These are phyloP conservation scores for Pseudogymnoascus sp. DNA, from an alignment of 2,329 filamentous ascomycete species.

Conservation along the genomic window DNA sequence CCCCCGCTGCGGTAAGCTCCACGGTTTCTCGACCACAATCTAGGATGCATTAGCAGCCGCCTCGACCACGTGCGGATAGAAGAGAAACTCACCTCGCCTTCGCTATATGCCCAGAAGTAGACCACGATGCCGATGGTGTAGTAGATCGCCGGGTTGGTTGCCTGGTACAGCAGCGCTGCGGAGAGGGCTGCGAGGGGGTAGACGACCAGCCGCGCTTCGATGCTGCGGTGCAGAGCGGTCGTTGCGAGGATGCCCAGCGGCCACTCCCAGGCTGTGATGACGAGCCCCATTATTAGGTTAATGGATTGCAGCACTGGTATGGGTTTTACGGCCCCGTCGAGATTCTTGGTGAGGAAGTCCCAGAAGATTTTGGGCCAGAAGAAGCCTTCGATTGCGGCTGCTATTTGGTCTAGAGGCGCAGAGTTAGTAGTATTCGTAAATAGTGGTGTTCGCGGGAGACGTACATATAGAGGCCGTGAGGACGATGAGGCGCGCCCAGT, in stretches of 20 bases:
- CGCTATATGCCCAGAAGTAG: constrained; percentile 96
- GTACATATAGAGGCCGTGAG: constrained; percentile 64
- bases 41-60: background rate
- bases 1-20: constrained; percentile 1
- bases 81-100: constrained; percentile 70
- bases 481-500: constrained; percentile 92
- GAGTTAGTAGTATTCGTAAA: constrained; percentile 31
- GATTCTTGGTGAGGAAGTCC: constrained; percentile 88
- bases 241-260: constrained; percentile 73
- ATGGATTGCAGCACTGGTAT: constrained; percentile 83
- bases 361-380: constrained; percentile 99
- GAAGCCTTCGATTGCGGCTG: constrained; percentile 75
- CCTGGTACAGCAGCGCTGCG: constrained; percentile 78
- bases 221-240: constrained; percentile 70
- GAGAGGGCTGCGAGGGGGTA: constrained; percentile 72
- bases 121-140: constrained; percentile 78
- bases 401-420: constrained; percentile 60
- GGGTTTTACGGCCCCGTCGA: constrained; percentile 79
- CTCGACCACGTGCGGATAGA: background rate
- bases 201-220: constrained; percentile 76
- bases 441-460: constrained; percentile 20
- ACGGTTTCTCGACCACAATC: background rate
- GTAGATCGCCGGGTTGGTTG: constrained; percentile 85
- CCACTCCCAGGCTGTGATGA: constrained; percentile 85
- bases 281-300: constrained; percentile 75